A percentile compares a stretch with the other conserved stretches of the same genome.
Conservation (phyloP, 2,329 filamentous ascomycete species). For the Microdochium nivale region DNA sequence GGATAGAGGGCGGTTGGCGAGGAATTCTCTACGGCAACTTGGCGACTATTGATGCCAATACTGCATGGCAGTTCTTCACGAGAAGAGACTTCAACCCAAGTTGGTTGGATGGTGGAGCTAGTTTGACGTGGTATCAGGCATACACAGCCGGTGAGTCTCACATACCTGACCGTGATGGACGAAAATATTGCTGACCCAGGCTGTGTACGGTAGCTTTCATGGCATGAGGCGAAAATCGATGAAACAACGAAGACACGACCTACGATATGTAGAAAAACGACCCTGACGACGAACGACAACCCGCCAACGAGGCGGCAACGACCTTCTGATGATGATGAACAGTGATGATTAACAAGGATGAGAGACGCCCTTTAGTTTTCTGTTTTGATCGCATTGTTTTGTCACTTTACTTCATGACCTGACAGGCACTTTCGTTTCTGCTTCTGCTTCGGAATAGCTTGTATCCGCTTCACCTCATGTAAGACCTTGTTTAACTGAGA, state of each 20-base stretch:
- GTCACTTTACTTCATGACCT: neutral
- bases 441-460: neutral
- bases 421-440: neutral
- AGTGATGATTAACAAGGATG: neutral
- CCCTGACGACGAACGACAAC: neutral
- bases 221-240: constrained; percentile 5
- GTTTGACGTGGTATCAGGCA: constrained; percentile 76
- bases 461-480: too few relatives aligned
- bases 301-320: neutral
- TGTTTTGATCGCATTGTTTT: neutral
- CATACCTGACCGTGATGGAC: neutral
- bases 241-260: neutral
- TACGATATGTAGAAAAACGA: neutral
- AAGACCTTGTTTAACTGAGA: too few relatives aligned
- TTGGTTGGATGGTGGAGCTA: constrained; percentile 76
- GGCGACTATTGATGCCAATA: constrained; percentile 63
- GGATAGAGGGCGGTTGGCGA: constrained; percentile 70
- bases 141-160: constrained; percentile 59
- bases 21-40: constrained; percentile 78
- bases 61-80: constrained; percentile 69
- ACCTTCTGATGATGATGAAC: neutral
- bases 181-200: constrained; percentile 1
- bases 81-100: constrained; percentile 53
- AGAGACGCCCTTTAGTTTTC: neutral
- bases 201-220: constrained; percentile 14